Evolutionary conservation across 768 basidiomycete species (phyloP).

Genomic region (Phaffia australis): DNA sequence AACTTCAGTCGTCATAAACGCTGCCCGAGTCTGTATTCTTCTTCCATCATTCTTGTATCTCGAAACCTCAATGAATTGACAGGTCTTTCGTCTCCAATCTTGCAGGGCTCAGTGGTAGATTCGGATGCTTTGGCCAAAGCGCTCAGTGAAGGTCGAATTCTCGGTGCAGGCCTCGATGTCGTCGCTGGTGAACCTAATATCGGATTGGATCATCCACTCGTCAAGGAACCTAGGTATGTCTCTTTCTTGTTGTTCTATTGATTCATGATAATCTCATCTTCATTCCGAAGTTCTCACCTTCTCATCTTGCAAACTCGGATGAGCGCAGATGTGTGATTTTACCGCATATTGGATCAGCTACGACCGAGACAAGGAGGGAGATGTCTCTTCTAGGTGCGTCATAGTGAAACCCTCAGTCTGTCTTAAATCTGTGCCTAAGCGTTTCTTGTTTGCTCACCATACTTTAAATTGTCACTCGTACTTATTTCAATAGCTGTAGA

Average conservation of each 20-base stretch:
- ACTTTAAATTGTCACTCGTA: too few relatives aligned
- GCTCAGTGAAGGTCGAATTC: slow-evolving; percentile 64
- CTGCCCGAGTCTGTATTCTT: slow-evolving; percentile 48
- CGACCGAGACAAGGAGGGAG: slow-evolving; percentile 64
- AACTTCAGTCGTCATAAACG: slow-evolving; percentile 71
- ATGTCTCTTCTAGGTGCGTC: slow-evolving; percentile 48
- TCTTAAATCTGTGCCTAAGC: too few relatives aligned
- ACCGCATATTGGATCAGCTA: slow-evolving; percentile 87
- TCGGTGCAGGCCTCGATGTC: slow-evolving; percentile 87
- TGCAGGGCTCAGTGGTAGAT: slow-evolving; percentile 64
- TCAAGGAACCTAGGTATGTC: slow-evolving; percentile 57
- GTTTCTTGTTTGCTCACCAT: too few relatives aligned
- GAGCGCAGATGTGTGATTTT: slow-evolving; percentile 51
- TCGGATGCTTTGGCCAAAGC: slow-evolving; percentile 77
- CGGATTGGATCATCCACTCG: slow-evolving; percentile 59
- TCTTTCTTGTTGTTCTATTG: slow-evolving; percentile 28
- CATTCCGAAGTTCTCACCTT: slow-evolving; percentile 1
- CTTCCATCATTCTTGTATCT: neutral
- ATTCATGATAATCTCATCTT: slow-evolving; percentile 7
- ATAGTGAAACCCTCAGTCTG: too few relatives aligned
- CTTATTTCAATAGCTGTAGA: too few relatives aligned
- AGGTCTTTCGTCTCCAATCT: neutral
- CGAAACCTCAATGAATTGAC: neutral
- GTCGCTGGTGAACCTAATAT: slow-evolving; percentile 84
- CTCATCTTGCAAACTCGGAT: slow-evolving; percentile 37